These are phyloP conservation scores for Wilcoxina mikolae DNA, from an alignment of 495 filamentous ascomycete species.

Conservation along the genomic window DNA sequence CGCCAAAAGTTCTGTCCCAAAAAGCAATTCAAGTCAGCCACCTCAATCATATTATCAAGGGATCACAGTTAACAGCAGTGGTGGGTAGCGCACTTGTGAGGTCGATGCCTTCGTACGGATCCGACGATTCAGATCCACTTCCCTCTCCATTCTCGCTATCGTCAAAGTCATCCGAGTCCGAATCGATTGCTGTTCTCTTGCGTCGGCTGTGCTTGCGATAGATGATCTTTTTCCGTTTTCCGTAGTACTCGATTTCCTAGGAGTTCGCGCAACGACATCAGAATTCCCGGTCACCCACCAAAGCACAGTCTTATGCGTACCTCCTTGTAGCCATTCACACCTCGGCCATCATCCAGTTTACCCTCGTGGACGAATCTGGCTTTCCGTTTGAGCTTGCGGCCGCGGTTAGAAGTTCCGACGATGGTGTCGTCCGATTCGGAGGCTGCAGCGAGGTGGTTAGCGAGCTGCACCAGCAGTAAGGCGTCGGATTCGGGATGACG, in stretches of 20 bases:
- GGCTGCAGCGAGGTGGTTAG: conserved; percentile 35
- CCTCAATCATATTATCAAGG: neutral
- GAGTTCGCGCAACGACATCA: neutral
- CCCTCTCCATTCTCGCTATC: conserved; percentile 65
- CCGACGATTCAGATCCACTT: conserved; percentile 53
- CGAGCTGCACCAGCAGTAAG: neutral
- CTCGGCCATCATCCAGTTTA: conserved; percentile 50
- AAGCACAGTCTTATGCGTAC: conserved; percentile 33
- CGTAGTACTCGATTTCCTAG: conserved; percentile 70
- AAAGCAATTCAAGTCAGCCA: conserved; percentile 1
- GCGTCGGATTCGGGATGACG: conserved; percentile 12
- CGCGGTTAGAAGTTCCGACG: conserved; percentile 67
- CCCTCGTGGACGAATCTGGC: conserved; percentile 67
- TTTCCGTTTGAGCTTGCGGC: conserved; percentile 76
- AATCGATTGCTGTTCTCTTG: conserved; percentile 34
- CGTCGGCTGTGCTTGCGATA: conserved; percentile 52
- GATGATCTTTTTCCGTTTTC: conserved; percentile 71
- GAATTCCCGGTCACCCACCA: neutral
- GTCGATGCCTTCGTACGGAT: conserved; percentile 67
- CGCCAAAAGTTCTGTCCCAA: conserved; percentile 56
- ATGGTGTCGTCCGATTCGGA: conserved; percentile 79
- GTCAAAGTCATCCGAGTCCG: conserved; percentile 62
- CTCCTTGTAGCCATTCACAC: conserved; percentile 72
- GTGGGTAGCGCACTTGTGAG: conserved; percentile 51
- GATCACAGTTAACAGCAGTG: neutral